These are phyloP conservation scores for Claviceps sp. DNA, from an alignment of 2,329 filamentous ascomycete species.

Conservation along the genomic window DNA sequence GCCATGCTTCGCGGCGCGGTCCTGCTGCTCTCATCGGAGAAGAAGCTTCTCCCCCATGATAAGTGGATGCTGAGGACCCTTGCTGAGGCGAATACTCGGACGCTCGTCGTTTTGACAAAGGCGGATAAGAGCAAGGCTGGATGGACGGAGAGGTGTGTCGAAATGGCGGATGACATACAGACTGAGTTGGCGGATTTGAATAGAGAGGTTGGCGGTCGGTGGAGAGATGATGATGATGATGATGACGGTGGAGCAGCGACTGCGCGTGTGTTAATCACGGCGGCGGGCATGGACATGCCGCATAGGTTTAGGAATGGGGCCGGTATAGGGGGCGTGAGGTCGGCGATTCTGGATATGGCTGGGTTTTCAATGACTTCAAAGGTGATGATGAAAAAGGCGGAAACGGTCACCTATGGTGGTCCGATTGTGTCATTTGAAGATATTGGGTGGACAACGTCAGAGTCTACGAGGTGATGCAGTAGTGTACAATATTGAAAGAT, in stretches of 20 bases:
- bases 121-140: constrained; percentile 32
- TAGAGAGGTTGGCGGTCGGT: constrained; percentile 11
- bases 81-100: constrained; percentile 29
- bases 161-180: constrained; percentile 15
- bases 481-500: too few species aligned
- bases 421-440: constrained; percentile 26
- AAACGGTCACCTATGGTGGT: constrained; percentile 22
- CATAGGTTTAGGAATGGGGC: constrained; percentile 20
- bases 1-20: constrained; percentile 36
- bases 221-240: constrained; percentile 13
- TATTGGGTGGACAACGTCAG: constrained; percentile 18
- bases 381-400: constrained; percentile 22
- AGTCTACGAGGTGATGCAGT: neutral
- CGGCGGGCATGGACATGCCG: constrained; percentile 22
- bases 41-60: constrained; percentile 36
- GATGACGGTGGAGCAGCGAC: constrained; percentile 13
- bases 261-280: constrained; percentile 21
- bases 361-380: constrained; percentile 19
- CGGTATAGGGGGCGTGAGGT: constrained; percentile 26
- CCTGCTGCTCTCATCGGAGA: constrained; percentile 38
- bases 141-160: constrained; percentile 16
- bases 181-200: constrained; percentile 14
- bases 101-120: constrained; percentile 41
- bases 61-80: constrained; percentile 32
- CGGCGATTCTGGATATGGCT: constrained; percentile 27